Evolutionary conservation across 495 filamentous ascomycete species (phyloP), one percentile per base, ranked within the genome.

Genomic region (Lophiostoma macrostomum): DNA sequence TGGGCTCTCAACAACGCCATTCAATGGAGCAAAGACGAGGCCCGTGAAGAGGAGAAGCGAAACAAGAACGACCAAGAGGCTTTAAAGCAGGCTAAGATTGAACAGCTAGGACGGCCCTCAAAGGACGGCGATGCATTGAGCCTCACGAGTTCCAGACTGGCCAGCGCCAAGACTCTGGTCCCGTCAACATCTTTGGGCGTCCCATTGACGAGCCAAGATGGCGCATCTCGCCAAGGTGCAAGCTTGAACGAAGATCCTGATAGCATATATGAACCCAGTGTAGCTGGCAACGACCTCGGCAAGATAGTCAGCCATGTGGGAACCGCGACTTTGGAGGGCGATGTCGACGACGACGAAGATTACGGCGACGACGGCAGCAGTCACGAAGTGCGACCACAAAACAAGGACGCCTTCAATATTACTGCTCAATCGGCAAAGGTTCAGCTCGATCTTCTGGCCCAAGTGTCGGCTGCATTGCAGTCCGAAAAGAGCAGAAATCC

Each of bases 1-100:
- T 98, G 93, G 93, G 88, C 93, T 8, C 76, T 98, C 49, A 98
- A 97, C 70, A 98, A 98, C 70, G 90, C 93, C 23, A 98, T 98
- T 45, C 93, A 96, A 67, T 96, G 88, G 86, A 82, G 88, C 47
- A 98, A 97, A 68, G 93, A 98, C 64, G 94, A 97, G 69, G 91
- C 89, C 5, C 90, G 85, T 60, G 86, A 90, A 66, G 90, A 95
- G 60, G 88, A 95, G 54, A 79, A 73, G 44, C 80, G 86, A 49
- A 83, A 83, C 29, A 78, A 79, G 23, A 83, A 80, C 28, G 85
- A 86, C 64, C 84, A 83, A 1, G 88, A 94, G 62, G 74, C 84
- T 18, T 68, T 96, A 35, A 82, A 84, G 58, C 81, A 90, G 64
- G 87, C 89, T 18, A 85, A 83, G 59, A 77, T 81, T 19, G 82